These are phyloP conservation scores for Prunus mume DNA, from an alignment of 306 rosid genomes.

Conservation along the genomic window DNA sequence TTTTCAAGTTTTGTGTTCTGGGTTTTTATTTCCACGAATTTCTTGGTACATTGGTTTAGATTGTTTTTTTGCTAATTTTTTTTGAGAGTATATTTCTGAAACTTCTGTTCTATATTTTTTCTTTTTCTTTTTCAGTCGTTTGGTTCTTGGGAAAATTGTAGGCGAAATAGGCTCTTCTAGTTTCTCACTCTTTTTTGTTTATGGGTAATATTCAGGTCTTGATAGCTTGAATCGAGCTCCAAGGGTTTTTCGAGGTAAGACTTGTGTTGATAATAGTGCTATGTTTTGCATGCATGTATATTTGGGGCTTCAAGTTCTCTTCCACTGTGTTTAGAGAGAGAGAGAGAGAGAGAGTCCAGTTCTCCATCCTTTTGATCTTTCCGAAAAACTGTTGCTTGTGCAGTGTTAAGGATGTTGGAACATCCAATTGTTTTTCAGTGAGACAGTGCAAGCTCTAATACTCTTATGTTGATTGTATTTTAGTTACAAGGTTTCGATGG, in stretches of 20 bases:
- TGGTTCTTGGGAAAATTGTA: background rate
- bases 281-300: conserved; percentile 6
- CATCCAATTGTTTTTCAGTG: background rate
- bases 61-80: background rate
- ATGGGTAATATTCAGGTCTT: conserved; percentile 3
- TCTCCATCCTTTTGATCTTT: background rate
- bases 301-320: background rate
- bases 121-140: background rate
- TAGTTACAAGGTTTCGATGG: background rate
- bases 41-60: background rate
- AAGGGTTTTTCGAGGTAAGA: background rate
- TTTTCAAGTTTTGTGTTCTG: background rate
- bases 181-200: background rate
- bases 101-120: background rate
- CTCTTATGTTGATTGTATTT: background rate
- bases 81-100: background rate
- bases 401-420: background rate
- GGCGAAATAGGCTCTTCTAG: background rate
- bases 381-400: background rate
- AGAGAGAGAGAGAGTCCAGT: background rate
- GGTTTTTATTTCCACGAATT: background rate
- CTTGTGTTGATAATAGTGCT: background rate
- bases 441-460: background rate
- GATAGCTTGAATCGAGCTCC: conserved; percentile 4
- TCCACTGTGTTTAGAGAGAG: background rate